phyloP scores from a whole-genome alignment of 2,329 filamentous ascomycete species.

The Dothideomycetidae sp. region DNA sequence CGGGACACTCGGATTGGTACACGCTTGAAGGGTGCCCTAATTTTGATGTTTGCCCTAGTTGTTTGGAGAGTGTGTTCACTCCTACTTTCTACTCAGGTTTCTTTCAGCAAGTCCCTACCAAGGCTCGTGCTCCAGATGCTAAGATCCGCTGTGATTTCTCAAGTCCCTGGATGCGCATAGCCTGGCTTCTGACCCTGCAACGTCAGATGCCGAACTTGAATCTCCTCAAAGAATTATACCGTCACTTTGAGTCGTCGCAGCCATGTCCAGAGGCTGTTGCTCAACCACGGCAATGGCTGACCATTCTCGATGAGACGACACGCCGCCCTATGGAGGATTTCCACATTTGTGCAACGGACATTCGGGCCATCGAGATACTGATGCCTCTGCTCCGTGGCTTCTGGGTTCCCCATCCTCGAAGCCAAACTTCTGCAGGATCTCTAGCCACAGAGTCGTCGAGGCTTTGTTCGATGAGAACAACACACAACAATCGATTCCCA shows the following conservation, averaged over 20 bases:
- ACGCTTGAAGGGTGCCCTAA: slow-evolving; percentile 55
- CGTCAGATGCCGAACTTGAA: slow-evolving; percentile 51
- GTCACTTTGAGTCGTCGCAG: slow-evolving; percentile 39
- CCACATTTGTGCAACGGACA: slow-evolving; percentile 59
- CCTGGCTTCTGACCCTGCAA: slow-evolving; percentile 67
- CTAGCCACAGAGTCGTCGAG: slow-evolving; percentile 23
- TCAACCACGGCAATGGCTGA: slow-evolving; percentile 54
- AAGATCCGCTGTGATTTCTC: slow-evolving; percentile 66
- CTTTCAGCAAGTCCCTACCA: slow-evolving; percentile 47
- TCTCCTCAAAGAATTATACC: slow-evolving; percentile 55
- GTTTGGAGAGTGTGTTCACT: slow-evolving; percentile 56
- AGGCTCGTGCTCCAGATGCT: slow-evolving; percentile 21
- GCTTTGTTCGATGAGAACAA: slow-evolving; percentile 53
- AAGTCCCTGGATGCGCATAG: slow-evolving; percentile 67
- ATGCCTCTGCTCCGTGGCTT: slow-evolving; percentile 57
- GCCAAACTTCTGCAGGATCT: slow-evolving; percentile 34
- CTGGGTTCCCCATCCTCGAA: slow-evolving; percentile 40
- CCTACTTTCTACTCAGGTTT: slow-evolving; percentile 52
- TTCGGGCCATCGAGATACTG: slow-evolving; percentile 54
- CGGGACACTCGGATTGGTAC: slow-evolving; percentile 64
- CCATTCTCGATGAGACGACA: slow-evolving; percentile 54
- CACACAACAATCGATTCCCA: slow-evolving; percentile 42
- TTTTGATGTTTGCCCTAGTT: slow-evolving; percentile 72
- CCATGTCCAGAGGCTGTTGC: slow-evolving; percentile 45
- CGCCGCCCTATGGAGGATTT: slow-evolving; percentile 53